phyloP scores from a whole-genome alignment of 225 moss, liverwort and hornwort genomes.

The Marchantia polymorpha region DNA sequence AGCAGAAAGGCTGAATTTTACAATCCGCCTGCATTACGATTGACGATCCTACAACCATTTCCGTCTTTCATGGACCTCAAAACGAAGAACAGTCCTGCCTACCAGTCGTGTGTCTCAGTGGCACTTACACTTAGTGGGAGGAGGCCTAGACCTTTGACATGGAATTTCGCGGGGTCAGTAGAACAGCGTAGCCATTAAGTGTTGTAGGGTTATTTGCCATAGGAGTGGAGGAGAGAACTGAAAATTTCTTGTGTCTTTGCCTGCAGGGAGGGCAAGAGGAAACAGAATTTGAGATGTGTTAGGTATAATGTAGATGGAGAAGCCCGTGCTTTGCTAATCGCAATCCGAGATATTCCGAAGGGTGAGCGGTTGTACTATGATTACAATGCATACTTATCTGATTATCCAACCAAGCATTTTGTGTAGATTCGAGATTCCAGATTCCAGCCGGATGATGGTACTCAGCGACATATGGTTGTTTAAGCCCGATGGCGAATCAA shows the following conservation, averaged over 20 bases:
- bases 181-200: not conserved
- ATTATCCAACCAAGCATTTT: constrained; percentile 92
- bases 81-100: too few species aligned
- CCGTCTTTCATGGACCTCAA: too few species aligned
- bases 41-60: too few species aligned
- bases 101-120: too few species aligned
- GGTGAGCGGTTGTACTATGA: constrained; percentile 95
- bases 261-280: constrained; percentile 81
- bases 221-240: not conserved
- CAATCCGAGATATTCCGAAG: constrained; percentile 82
- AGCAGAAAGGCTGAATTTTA: not conserved
- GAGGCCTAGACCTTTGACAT: not conserved
- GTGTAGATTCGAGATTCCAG: constrained; percentile 36
- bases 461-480: too few species aligned
- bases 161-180: not conserved
- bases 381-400: constrained; percentile 81
- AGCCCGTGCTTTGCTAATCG: constrained; percentile 72
- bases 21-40: not conserved
- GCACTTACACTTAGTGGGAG: not conserved
- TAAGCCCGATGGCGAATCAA: too few species aligned
- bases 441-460: too few species aligned
- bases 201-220: not conserved
- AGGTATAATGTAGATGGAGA: constrained; percentile 84
- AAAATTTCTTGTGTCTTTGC: not conserved
- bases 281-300: constrained; percentile 80